Conservation (phyloP, 2,329 filamentous ascomycete genomes). For the Sarocladiaceae sp. region DNA sequence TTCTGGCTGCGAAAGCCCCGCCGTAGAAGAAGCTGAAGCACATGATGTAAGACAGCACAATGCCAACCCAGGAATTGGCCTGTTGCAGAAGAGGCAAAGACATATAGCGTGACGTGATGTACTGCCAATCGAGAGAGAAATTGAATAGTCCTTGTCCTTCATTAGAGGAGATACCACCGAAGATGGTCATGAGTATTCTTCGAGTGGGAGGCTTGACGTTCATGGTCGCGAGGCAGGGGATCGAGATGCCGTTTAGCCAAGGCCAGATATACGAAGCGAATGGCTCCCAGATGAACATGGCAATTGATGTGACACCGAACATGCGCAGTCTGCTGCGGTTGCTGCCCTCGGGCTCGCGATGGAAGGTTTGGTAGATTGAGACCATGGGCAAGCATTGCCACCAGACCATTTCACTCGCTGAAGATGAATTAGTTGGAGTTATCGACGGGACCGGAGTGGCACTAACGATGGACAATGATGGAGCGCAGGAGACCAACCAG, state of each 20-base stretch:
- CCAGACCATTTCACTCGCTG: conserved; percentile 29
- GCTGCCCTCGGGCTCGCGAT: conserved; percentile 25
- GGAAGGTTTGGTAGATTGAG: conserved; percentile 24
- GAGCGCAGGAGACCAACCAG: neutral
- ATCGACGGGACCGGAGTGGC: too few relatives aligned
- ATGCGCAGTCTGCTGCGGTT: conserved; percentile 33
- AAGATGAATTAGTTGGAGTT: too few relatives aligned
- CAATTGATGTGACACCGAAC: conserved; percentile 34
- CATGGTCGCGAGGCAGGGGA: conserved; percentile 42
- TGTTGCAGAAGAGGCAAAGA: conserved; percentile 6
- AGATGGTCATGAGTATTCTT: too few relatives aligned
- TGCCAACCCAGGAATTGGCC: conserved; percentile 32
- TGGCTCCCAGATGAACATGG: conserved; percentile 42
- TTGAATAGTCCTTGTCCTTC: neutral
- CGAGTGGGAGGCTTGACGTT: conserved; percentile 36
- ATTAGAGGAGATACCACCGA: conserved; percentile 31
- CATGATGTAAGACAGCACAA: conserved; percentile 18
- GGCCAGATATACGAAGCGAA: conserved; percentile 44
- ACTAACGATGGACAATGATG: neutral
- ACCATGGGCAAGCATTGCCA: conserved; percentile 20
- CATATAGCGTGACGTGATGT: neutral
- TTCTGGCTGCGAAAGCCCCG: conserved; percentile 38
- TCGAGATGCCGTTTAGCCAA: conserved; percentile 25
- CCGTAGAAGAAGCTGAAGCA: conserved; percentile 30
- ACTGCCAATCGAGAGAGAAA: neutral